A percentile compares a stretch with the other conserved stretches of the same genome.
Evolutionary conservation across 441 rosid genomes (phyloP).

Genomic region (Corymbia citriodora): DNA sequence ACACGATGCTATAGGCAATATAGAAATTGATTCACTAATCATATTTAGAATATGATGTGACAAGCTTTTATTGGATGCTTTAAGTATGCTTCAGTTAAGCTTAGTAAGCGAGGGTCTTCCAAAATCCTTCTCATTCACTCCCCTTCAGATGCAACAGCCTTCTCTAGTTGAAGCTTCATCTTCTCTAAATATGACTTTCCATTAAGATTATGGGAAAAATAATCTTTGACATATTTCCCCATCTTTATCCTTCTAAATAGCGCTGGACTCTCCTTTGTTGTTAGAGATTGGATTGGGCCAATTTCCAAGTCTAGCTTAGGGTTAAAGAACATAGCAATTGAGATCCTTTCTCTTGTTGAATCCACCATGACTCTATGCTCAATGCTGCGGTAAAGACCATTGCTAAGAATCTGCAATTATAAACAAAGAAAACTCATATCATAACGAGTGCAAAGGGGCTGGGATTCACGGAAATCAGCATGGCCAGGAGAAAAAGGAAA

Average conservation of each 20-base stretch:
- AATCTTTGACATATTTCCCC: conserved; percentile 30
- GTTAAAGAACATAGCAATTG: conserved; percentile 33
- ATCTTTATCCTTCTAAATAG: conserved; percentile 16
- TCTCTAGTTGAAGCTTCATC: conserved; percentile 13
- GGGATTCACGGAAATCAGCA: background rate
- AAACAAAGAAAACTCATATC: background rate
- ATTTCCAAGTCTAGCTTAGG: conserved; percentile 21
- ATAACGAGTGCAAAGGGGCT: background rate
- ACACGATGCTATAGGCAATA: background rate
- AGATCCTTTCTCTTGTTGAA: conserved; percentile 27
- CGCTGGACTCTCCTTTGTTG: conserved; percentile 16
- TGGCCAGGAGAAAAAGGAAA: background rate
- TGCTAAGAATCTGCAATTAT: conserved; percentile 29
- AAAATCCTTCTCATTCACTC: background rate
- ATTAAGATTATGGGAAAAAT: conserved; percentile 25
- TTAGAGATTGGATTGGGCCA: conserved; percentile 37
- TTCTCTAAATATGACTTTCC: conserved; percentile 33
- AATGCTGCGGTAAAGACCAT: conserved; percentile 37
- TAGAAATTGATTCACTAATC: background rate
- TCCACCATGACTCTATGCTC: conserved; percentile 38
- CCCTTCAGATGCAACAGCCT: background rate
- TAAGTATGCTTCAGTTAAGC: background rate
- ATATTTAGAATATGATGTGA: background rate
- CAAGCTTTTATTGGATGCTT: background rate
- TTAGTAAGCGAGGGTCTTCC: background rate